phyloP scores from a whole-genome alignment of 2,329 filamentous ascomycete species.

The Xylaria sp. region DNA sequence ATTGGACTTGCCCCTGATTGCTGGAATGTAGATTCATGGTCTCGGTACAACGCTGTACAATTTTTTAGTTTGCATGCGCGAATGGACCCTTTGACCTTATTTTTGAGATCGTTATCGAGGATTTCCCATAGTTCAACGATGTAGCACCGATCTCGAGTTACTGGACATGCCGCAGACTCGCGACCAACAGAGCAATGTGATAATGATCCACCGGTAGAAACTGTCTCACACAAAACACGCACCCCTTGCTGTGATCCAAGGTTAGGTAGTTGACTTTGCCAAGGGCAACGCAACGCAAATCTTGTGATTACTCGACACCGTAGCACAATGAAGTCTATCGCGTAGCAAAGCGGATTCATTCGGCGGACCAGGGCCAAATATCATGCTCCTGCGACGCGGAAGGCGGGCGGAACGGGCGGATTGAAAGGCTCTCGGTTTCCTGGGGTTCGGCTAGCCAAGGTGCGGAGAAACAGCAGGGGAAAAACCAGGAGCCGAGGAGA shows the following conservation, averaged over 20 bases:
- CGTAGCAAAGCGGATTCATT: not conserved
- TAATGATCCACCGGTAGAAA: not conserved
- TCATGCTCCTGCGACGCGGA: not conserved
- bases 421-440: not conserved
- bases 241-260: not conserved
- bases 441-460: conserved; percentile 6
- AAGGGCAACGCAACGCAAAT: not conserved
- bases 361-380: not conserved
- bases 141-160: conserved; percentile 10
- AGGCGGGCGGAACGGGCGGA: not conserved
- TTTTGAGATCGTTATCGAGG: not conserved
- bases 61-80: not conserved
- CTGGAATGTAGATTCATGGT: not conserved
- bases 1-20: conserved; percentile 4
- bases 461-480: conserved; percentile 5
- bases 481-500: conserved; percentile 18
- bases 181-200: not conserved
- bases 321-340: not conserved
- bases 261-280: not conserved
- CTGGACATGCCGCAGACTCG: not conserved
- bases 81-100: not conserved
- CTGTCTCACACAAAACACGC: conserved; percentile 3
- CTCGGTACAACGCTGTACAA: not conserved
- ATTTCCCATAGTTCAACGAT: conserved; percentile 1
- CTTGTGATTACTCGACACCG: not conserved